Evolutionary conservation across 139 green algal species (phyloP).

Genomic region (Volvox africanus): DNA sequence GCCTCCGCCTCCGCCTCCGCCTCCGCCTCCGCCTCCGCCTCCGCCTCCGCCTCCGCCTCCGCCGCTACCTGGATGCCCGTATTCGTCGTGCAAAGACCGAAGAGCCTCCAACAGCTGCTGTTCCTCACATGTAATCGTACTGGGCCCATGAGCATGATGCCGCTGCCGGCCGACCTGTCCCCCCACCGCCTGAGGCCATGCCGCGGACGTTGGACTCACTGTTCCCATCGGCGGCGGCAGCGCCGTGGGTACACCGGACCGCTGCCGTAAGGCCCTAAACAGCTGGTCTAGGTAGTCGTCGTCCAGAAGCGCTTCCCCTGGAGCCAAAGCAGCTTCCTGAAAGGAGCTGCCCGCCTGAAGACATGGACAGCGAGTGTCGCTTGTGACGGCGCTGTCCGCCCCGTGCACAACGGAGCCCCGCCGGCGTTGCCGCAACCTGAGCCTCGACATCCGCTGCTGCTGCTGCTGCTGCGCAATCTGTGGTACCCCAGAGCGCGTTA

Average conservation of each 20-base stretch:
- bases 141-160: neutral
- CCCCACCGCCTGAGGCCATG: no score
- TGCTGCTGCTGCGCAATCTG: no score
- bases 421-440: no score
- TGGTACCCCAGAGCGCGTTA: no score
- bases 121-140: neutral
- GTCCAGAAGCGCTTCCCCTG: neutral
- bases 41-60: neutral
- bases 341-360: no score
- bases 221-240: neutral
- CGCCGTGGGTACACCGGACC: neutral
- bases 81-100: neutral
- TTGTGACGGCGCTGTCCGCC: no score
- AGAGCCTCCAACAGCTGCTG: neutral
- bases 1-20: neutral
- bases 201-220: neutral
- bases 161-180: no score
- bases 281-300: neutral
- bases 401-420: no score
- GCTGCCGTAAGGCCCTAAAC: neutral
- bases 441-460: no score
- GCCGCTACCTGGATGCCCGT: neutral
- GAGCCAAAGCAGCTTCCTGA: no score
- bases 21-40: neutral
- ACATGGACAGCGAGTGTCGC: no score